Percentiles rank a stretch among this genome's conserved stretches.
phyloP scores from a whole-genome alignment of 495 filamentous ascomycete species.

The Cercophora sp. region DNA sequence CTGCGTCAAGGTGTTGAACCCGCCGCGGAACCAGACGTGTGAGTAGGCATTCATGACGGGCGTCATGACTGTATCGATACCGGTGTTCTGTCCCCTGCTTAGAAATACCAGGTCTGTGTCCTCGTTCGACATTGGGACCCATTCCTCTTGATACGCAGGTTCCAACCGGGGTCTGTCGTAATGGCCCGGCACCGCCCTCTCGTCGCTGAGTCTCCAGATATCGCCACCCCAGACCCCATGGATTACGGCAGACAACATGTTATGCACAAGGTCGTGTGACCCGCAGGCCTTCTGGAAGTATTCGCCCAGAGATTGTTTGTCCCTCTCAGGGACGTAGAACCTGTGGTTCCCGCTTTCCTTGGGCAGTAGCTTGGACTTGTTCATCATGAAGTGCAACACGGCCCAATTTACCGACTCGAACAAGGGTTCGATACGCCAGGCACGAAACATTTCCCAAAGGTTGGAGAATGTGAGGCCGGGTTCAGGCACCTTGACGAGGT shows the following conservation, averaged over 20 bases:
- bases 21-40: too few species aligned
- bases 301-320: slow-evolving; percentile 69
- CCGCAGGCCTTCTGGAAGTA: slow-evolving; percentile 60
- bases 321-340: neutral
- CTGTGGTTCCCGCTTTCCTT: too few species aligned
- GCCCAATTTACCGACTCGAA: too few species aligned
- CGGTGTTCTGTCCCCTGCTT: too few species aligned
- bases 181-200: slow-evolving; percentile 37
- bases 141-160: neutral
- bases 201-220: slow-evolving; percentile 71
- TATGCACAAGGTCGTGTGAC: slow-evolving; percentile 57
- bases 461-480: neutral
- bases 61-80: too few species aligned
- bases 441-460: neutral
- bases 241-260: slow-evolving; percentile 69
- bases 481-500: slow-evolving; percentile 69
- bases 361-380: neutral
- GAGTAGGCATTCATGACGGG: too few species aligned
- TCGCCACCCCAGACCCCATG: slow-evolving; percentile 97
- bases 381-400: neutral
- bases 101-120: neutral
- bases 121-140: neutral
- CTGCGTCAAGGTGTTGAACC: slow-evolving; percentile 53
- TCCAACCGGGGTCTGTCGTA: neutral
- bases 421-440: too few species aligned